These are phyloP conservation scores for Vicia villosa DNA, from an alignment of 306 rosid species.

Conservation along the genomic window DNA sequence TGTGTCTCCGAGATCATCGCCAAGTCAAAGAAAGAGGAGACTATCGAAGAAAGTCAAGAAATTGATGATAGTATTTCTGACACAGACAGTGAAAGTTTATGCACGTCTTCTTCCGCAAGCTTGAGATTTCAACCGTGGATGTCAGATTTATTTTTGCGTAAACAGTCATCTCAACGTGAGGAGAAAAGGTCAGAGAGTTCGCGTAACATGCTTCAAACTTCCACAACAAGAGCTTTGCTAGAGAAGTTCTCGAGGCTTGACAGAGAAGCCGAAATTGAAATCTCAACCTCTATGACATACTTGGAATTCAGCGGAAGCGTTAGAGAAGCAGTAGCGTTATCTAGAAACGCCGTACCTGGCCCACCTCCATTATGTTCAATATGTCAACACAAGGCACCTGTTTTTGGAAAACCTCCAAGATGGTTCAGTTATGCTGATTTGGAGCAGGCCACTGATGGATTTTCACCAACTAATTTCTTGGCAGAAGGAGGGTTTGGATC, in stretches of 20 bases:
- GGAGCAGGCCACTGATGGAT: conserved; percentile 94
- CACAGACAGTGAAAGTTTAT: conserved; percentile 71
- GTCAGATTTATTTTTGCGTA: conserved; percentile 59
- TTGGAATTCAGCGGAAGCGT: conserved; percentile 70
- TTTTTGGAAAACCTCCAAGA: conserved; percentile 93
- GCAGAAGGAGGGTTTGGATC: conserved; percentile 99
- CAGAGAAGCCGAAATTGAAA: conserved; percentile 65
- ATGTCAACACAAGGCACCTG: conserved; percentile 99
- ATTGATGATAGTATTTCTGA: conserved; percentile 70
- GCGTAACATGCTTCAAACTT: conserved; percentile 46
- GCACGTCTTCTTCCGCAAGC: conserved; percentile 71
- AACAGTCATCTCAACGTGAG: conserved; percentile 48
- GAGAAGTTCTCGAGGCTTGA: conserved; percentile 66
- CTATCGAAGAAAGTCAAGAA: conserved; percentile 60
- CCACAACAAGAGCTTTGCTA: conserved; percentile 61
- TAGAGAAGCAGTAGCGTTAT: conserved; percentile 81
- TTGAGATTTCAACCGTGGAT: conserved; percentile 90
- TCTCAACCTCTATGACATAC: conserved; percentile 50
- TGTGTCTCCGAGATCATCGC: conserved; percentile 64
- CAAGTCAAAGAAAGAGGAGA: conserved; percentile 66
- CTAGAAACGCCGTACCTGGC: conserved; percentile 77
- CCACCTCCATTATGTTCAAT: conserved; percentile 96
- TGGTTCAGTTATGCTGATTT: conserved; percentile 94
- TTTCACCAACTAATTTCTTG: conserved; percentile 89
- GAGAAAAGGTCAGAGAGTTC: conserved; percentile 61